Conservation (phyloP, 352 stramenopile genomes). For the Phytophthora fragariae region DNA sequence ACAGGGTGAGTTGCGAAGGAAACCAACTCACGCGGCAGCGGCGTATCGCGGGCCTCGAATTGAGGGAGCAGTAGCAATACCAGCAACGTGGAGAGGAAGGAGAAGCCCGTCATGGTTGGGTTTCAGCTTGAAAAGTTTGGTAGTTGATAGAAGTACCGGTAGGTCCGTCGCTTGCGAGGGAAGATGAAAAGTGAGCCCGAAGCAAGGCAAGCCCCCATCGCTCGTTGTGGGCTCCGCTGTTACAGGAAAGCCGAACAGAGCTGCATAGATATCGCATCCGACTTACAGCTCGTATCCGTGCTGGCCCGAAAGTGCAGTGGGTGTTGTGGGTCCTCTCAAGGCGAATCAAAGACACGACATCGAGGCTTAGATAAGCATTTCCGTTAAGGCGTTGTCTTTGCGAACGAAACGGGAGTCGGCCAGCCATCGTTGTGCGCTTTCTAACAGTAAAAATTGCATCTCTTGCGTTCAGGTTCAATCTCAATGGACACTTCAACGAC, state of each 20-base stretch:
- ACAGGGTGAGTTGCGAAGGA: background rate
- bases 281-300: background rate
- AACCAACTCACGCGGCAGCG: background rate
- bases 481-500: background rate
- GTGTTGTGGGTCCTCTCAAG: background rate
- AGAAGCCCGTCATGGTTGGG: constrained; percentile 2
- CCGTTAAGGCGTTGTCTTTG: background rate
- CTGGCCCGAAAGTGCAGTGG: too few species aligned
- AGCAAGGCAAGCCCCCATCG: background rate
- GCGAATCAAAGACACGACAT: background rate
- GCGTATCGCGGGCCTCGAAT: background rate
- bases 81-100: constrained; percentile 3
- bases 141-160: background rate
- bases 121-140: background rate
- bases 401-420: background rate
- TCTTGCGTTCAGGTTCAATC: background rate
- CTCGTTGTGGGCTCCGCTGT: background rate
- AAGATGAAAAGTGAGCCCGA: constrained; percentile 1
- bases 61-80: background rate
- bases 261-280: background rate
- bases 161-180: constrained; percentile 5
- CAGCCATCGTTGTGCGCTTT: background rate
- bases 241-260: background rate
- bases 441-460: background rate
- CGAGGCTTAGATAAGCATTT: too few species aligned